A percentile compares a stretch with the other conserved stretches of the same genome.
These are phyloP conservation scores for Spathaspora sp. DNA, from an alignment of 1,139 yeast species.

Conservation along the genomic window DNA sequence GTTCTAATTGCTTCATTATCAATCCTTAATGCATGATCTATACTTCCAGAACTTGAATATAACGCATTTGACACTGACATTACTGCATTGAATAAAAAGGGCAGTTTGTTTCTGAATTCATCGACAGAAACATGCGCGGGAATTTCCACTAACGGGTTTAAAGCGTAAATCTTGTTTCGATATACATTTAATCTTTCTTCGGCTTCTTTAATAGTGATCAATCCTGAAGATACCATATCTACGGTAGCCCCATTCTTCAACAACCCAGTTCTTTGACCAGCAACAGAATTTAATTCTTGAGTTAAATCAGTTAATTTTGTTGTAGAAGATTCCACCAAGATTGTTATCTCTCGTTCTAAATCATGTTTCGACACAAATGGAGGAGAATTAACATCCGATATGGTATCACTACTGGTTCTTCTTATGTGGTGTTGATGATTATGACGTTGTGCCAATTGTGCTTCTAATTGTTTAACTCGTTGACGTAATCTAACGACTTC, in stretches of 20 bases:
- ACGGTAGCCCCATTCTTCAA: conserved; percentile 20
- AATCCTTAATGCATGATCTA: conserved; percentile 36
- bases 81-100: conserved; percentile 62
- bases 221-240: conserved; percentile 51
- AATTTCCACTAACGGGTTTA: conserved; percentile 57
- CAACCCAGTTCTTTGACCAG: conserved; percentile 39
- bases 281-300: conserved; percentile 28
- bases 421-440: conserved; percentile 5
- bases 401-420: conserved; percentile 5
- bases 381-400: conserved; percentile 21
- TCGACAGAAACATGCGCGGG: conserved; percentile 45
- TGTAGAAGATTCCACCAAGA: conserved; percentile 30
- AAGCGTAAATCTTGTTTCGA: conserved; percentile 33
- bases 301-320: conserved; percentile 37
- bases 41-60: conserved; percentile 28
- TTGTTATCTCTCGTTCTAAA: conserved; percentile 36
- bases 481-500: conserved; percentile 20
- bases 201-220: conserved; percentile 53
- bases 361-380: conserved; percentile 32
- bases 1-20: conserved; percentile 61
- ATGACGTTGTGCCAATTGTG: conserved; percentile 15
- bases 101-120: conserved; percentile 49
- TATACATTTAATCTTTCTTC: conserved; percentile 43
- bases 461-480: conserved; percentile 21
- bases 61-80: conserved; percentile 61